Percentiles rank a stretch among this genome's conserved stretches.
phyloP scores from a whole-genome alignment of 495 filamentous ascomycete genomes.

The Lophium mytilinum region DNA sequence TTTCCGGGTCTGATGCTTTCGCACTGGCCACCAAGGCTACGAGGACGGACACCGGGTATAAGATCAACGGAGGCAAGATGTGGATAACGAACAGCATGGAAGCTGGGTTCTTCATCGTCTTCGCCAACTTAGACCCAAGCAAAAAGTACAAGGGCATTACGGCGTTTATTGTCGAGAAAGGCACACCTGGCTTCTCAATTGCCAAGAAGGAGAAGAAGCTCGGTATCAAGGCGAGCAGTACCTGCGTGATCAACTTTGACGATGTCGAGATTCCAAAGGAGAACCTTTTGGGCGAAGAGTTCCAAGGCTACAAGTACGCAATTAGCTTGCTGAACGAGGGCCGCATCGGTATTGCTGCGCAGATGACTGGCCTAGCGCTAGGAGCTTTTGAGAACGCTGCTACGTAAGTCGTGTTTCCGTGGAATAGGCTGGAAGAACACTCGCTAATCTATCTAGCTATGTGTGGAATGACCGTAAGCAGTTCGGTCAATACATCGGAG shows the following conservation, averaged over 20 bases:
- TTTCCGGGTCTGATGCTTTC: constrained; percentile 91
- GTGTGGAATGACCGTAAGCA: constrained; percentile 97
- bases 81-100: constrained; percentile 99
- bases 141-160: constrained; percentile 94
- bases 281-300: constrained; percentile 79
- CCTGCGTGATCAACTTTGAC: constrained; percentile 95
- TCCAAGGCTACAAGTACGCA: constrained; percentile 95
- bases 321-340: constrained; percentile 96
- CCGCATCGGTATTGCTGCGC: constrained; percentile 92
- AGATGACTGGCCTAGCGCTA: constrained; percentile 95
- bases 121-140: constrained; percentile 83
- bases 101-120: constrained; percentile 92
- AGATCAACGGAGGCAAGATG: constrained; percentile 90
- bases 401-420: constrained; percentile 43
- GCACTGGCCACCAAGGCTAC: constrained; percentile 82
- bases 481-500: constrained; percentile 85
- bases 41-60: constrained; percentile 70
- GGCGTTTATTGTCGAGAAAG: constrained; percentile 91
- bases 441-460: constrained; percentile 52
- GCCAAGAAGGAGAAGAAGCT: constrained; percentile 99
- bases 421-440: no score
- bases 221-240: constrained; percentile 89
- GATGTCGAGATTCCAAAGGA: constrained; percentile 84
- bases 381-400: constrained; percentile 96
- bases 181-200: constrained; percentile 79